Evolutionary conservation across 2,329 filamentous ascomycete genomes (phyloP).

Genomic region (Diaporthe longicolla): DNA sequence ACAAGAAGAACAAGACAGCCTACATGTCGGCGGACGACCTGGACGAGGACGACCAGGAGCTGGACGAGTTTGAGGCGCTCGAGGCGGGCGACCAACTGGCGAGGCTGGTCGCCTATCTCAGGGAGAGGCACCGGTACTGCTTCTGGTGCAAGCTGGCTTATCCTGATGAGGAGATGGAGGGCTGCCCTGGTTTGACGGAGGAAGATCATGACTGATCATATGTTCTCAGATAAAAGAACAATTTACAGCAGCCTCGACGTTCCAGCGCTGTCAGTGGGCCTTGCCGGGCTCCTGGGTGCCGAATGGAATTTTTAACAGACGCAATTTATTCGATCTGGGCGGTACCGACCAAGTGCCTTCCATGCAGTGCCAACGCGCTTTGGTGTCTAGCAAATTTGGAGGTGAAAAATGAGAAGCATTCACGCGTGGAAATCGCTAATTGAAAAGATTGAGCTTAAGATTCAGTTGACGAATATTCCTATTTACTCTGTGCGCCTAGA

Average conservation of each 20-base stretch:
- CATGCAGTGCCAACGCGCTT: background rate
- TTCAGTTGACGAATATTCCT: background rate
- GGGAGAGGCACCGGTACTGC: slow-evolving; percentile 84
- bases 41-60: slow-evolving; percentile 84
- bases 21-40: slow-evolving; percentile 76
- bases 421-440: too few relatives aligned
- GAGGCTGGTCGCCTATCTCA: slow-evolving; percentile 77
- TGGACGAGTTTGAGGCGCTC: slow-evolving; percentile 83
- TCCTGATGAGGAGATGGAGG: slow-evolving; percentile 80
- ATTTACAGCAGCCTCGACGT: background rate
- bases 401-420: background rate
- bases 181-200: slow-evolving; percentile 89
- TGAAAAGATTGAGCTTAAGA: background rate
- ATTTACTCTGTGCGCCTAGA: slow-evolving; percentile 6
- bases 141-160: slow-evolving; percentile 97
- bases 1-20: slow-evolving; percentile 62
- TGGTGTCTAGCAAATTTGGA: background rate
- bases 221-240: background rate
- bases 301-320: background rate
- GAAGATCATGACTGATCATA: slow-evolving; percentile 77
- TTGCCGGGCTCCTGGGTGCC: background rate
- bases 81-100: slow-evolving; percentile 76
- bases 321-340: background rate
- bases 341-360: background rate
- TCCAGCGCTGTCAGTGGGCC: too few relatives aligned